Base-by-base conservation (phyloP, 2,329 filamentous ascomycete species). In the Alternaria rosae region DNA sequence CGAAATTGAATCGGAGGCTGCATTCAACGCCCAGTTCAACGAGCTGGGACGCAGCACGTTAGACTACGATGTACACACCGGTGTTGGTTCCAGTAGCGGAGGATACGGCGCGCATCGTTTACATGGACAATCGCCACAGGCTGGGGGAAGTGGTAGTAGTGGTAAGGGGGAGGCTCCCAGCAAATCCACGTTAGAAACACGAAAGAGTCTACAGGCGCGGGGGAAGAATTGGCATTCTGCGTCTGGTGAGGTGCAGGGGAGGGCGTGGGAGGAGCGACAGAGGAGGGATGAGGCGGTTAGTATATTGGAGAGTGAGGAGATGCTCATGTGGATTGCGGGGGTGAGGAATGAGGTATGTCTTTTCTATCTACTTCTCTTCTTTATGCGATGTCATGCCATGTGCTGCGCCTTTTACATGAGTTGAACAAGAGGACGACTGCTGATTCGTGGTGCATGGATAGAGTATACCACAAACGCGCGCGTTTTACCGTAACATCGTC, bases 271-370 rank as follows among this genome's bases (percentile, higher is more conserved):
- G 35, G 42, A 58, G 32, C 68, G 74, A 5, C 70, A 78, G 59
- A 43, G 51, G 10, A 64, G 78, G 2, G 64, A 75, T 20, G 65
- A 75, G 42, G 79, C 79, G 1, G 76, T 72, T 0, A 52, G 62
- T 15, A 75, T 80, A 32, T 59, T 81, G 2, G 75, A 76, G 43
- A 78, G 69, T 48, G 66, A 66, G 10, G 80, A 81, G 64, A 64
- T 80, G 74, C 52, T 81, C 35, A 70, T 79, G 11, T 79, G 79
- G 77, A 72, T 71, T 45, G 65, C 71, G 30, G 64, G 57, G 8
- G 69, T 61, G 25, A 50, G 76, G 51, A 71, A 78, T 28, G 79
- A 81, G 76, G 78, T 80, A 58, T 12, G 66, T 47, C 28, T 54
- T 8, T 26, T 53, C 15, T 51, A 32, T 8, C 9, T 28, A 25